phyloP scores from a whole-genome alignment of 1,284 basidiomycete genomes.

The Moesziomyces sp. region DNA sequence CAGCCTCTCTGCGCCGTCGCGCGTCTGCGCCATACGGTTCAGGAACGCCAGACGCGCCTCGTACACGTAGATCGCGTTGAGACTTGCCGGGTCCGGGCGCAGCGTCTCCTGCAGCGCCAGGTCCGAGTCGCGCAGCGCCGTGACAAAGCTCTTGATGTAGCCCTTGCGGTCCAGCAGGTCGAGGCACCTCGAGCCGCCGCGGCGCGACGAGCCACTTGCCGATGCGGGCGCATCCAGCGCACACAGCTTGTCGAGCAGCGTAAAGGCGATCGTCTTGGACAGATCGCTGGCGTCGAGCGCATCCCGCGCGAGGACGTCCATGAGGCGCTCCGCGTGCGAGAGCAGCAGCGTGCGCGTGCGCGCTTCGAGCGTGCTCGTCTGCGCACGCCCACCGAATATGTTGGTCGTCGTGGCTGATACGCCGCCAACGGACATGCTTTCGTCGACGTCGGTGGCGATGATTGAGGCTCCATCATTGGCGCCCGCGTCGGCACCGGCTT shows the following conservation, averaged over 20 bases:
- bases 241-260: conserved; percentile 81
- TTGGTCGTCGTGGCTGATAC: conserved; percentile 37
- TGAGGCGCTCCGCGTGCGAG: conserved; percentile 75
- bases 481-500: conserved; percentile 36
- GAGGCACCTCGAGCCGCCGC: conserved; percentile 71
- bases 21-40: conserved; percentile 81
- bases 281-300: conserved; percentile 94
- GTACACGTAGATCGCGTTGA: conserved; percentile 93
- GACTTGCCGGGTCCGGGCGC: conserved; percentile 88
- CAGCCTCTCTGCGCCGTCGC: conserved; percentile 84
- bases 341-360: conserved; percentile 74
- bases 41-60: conserved; percentile 92
- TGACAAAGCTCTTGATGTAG: conserved; percentile 83
- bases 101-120: conserved; percentile 80
- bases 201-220: conserved; percentile 37
- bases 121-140: conserved; percentile 85
- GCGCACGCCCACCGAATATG: conserved; percentile 30
- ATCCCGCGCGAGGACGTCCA: conserved; percentile 83
- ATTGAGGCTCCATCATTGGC: conserved; percentile 52
- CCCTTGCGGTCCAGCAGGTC: conserved; percentile 79
- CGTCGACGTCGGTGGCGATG: conserved; percentile 47
- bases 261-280: conserved; percentile 94
- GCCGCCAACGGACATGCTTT: conserved; percentile 47
- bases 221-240: conserved; percentile 54
- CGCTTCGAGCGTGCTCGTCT: conserved; percentile 71